These are phyloP conservation scores for Favolaschia claudopus DNA, from an alignment of 768 basidiomycete species.

Conservation along the genomic window DNA sequence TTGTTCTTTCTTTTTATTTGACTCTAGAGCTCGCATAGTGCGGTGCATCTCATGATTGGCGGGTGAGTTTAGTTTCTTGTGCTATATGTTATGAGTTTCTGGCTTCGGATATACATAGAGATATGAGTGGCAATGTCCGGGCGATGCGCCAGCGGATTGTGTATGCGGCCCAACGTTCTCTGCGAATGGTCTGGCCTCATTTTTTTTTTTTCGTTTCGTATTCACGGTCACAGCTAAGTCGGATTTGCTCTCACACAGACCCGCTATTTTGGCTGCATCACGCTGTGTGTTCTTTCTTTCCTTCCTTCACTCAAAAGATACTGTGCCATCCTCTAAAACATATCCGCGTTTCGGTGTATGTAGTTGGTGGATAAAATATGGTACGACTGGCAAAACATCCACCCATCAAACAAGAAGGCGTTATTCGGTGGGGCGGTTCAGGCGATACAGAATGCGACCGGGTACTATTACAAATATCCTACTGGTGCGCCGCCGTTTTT, in stretches of 20 bases:
- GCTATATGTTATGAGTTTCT: too few species aligned
- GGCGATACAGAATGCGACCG: constrained; percentile 31
- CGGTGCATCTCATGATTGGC: constrained; percentile 41
- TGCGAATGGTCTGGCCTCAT: constrained; percentile 36
- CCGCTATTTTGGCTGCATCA: constrained; percentile 48
- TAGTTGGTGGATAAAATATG: constrained; percentile 48
- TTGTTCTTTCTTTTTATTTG: too few species aligned
- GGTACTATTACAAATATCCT: constrained; percentile 35
- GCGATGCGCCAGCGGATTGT: constrained; percentile 33
- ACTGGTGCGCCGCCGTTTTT: constrained; percentile 34
- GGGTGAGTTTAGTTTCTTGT: constrained; percentile 22
- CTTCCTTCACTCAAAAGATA: too few species aligned
- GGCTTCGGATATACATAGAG: constrained; percentile 28
- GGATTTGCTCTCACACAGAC: constrained; percentile 34
- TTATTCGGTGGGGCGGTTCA: constrained; percentile 42
- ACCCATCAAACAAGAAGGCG: constrained; percentile 31
- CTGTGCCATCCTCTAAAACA: background rate
- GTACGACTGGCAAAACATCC: constrained; percentile 43
- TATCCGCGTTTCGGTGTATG: background rate
- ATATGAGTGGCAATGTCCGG: constrained; percentile 40
- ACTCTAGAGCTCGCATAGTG: constrained; percentile 41
- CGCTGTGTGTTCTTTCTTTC: constrained; percentile 32
- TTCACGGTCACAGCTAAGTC: background rate
- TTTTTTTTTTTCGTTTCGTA: background rate
- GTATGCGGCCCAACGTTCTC: constrained; percentile 38